Base-by-base conservation (phyloP, 352 stramenopile species). In the Globisporangium iwayamae region DNA sequence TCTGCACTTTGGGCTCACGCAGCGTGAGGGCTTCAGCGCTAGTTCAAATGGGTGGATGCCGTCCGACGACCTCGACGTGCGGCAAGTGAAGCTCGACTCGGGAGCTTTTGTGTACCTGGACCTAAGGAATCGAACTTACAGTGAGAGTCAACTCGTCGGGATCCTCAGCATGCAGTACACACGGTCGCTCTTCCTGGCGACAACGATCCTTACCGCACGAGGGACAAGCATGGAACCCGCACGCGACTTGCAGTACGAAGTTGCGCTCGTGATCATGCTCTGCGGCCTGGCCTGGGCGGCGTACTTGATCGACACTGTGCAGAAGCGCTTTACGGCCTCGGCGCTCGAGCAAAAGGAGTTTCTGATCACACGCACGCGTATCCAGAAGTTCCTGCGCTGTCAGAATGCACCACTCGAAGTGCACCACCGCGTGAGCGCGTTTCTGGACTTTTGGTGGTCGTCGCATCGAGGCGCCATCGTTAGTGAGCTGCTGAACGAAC, bases 381-480 rank as follows among this genome's bases (percentile, higher is more conserved):
- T 81, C 20, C 69, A 76, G 41, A 58, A 74, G 2, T 81, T 81
- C 63, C 64, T 81, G 48, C 68, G 68, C 18, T 69, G 73, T 8
- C 73, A 81, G 56, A 70, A 72, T 18, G 73, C 73, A 0, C 71
- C 73, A 10, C 32, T 72, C 11, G 52, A 63, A 5, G 70, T 81
- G 54, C 68, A 71, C 34, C 70, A 71, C 20, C 73, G 73, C 4
- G 70, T 81, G 5, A 76, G 72, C 53, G 66, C 71, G 45, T 81
- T 78, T 30, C 53, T 81, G 16, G 73, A 81, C n/a, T 81, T 75
- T 46, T 81, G 73, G 73, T 81, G 73, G 70, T 74, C 70, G 4
- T 72, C 70, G 6, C 70, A 81, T 46, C 67, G 73, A 18, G 73
- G 73, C 20, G 73, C 68, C 0, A 70, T 74, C 55, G 76, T 76